phyloP scores from a whole-genome alignment of 1,284 basidiomycete genomes.

The Apiotrichum domesticum region DNA sequence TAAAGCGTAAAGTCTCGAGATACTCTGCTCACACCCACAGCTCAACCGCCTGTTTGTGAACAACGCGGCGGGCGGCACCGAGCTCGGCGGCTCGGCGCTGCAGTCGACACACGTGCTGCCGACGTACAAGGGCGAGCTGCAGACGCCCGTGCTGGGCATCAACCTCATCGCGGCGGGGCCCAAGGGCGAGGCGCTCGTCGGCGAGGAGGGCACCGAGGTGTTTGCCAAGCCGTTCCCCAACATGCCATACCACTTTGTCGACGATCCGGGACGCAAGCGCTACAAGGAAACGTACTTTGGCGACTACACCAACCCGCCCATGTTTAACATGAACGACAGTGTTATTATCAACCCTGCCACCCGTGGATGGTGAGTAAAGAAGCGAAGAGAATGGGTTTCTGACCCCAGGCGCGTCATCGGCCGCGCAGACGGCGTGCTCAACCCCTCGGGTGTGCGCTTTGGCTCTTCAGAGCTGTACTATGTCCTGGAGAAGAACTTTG shows the following conservation, averaged over 20 bases:
- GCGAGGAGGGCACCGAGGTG: constrained; percentile 34
- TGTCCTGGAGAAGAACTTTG: constrained; percentile 24
- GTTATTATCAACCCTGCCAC: constrained; percentile 18
- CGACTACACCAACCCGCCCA: constrained; percentile 23
- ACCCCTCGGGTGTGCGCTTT: constrained; percentile 27
- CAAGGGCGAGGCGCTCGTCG: constrained; percentile 11
- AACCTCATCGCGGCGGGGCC: constrained; percentile 25
- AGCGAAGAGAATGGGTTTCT: background rate
- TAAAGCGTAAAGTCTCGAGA: background rate
- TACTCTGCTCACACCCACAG: background rate
- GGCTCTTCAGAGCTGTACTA: constrained; percentile 26
- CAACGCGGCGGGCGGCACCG: constrained; percentile 32
- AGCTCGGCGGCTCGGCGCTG: constrained; percentile 34
- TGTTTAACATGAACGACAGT: constrained; percentile 23
- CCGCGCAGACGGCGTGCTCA: constrained; percentile 26
- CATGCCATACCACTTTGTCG: constrained; percentile 30
- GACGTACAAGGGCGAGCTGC: constrained; percentile 34
- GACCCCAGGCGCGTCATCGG: constrained; percentile 13
- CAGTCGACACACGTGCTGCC: constrained; percentile 29
- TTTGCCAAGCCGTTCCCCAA: constrained; percentile 38
- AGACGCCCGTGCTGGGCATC: constrained; percentile 34
- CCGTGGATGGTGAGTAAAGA: constrained; percentile 6
- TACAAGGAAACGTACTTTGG: constrained; percentile 41
- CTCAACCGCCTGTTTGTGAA: constrained; percentile 29
- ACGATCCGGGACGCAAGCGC: constrained; percentile 30